Evolutionary conservation across 1,284 basidiomycete genomes (phyloP), one percentile per base, ranked within the genome.

Genomic region (Athelia sp.): DNA sequence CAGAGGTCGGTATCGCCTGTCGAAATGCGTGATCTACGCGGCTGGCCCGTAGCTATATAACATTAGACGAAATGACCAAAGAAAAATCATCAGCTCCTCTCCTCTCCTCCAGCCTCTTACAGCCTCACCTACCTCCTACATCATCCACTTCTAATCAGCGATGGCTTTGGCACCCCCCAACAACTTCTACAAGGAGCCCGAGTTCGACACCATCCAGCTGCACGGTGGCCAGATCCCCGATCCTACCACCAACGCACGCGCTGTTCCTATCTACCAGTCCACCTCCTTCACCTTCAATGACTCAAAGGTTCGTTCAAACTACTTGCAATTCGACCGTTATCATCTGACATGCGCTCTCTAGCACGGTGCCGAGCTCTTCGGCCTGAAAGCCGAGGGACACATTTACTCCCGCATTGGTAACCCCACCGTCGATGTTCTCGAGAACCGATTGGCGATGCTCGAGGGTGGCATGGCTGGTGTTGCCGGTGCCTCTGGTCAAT

Each of bases 361-460:
- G 82, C 91, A 95, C 58, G 92, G 76, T 6, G 90, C 90, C 19
- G 86, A 92, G 62, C 76, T 95, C 43, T 94, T 93, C 64, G 87
- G 81, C 17, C 67, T 93, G 53, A 82, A 68, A 80, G 81, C 47
- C 43, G 69, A 79, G 23, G 90, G 89, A 13, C 82, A 90, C 67
- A 86, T 88, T 52, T 90, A 90, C 62, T 84, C 83, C 17, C 80
- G 89, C 32, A 84, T 93, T 48, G 82, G 85, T 23, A 93, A 95
- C 65, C 92, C 92, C 9, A 94, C 92, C 3, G 81, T 87, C 48
- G 84, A 85, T 56, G 87, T 93, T 4, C 92, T 95, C 56, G 91
- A 95, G 67, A 81, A 87, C 59, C 81, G 92, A 19, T 84, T 94
- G 3, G 85, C 90, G 1, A 87, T 88, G 0, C 76, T 94, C 26